These are phyloP conservation scores for Kwoniella mangroviensis DNA, from an alignment of 768 basidiomycete species.

Conservation along the genomic window DNA sequence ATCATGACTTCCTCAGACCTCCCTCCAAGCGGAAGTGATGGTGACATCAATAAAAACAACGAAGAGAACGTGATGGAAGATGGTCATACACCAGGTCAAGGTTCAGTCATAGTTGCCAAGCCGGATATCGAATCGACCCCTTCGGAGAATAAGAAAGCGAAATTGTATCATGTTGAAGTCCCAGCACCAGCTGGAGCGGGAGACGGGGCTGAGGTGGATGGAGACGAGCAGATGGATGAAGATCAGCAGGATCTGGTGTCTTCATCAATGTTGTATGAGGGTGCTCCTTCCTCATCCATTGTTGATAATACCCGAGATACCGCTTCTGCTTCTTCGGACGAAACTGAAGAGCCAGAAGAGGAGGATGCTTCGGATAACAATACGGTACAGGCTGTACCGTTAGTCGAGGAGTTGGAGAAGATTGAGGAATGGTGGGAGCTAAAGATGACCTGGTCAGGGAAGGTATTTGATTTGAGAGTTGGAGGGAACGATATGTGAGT, in stretches of 20 bases:
- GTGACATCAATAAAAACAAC: not conserved
- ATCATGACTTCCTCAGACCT: not conserved
- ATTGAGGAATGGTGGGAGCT: conserved; percentile 58
- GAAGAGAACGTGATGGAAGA: not conserved
- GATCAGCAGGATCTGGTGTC: not conserved
- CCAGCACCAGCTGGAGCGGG: not conserved
- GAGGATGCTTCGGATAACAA: not conserved
- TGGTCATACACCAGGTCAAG: not conserved
- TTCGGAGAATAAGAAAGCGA: conserved; percentile 34
- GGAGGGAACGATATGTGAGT: conserved; percentile 78
- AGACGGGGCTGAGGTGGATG: not conserved
- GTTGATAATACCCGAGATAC: not conserved
- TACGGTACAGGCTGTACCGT: conserved; percentile 16
- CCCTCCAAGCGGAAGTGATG: too few relatives aligned
- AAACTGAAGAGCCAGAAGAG: conserved; percentile 4
- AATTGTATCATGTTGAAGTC: conserved; percentile 23
- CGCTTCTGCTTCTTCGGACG: not conserved
- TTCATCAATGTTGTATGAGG: not conserved
- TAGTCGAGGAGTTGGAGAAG: conserved; percentile 20
- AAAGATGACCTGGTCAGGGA: conserved; percentile 74
- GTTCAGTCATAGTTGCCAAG: conserved; percentile 21
- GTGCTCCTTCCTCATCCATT: not conserved
- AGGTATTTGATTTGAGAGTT: conserved; percentile 68
- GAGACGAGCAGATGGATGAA: not conserved
- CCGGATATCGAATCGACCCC: conserved; percentile 38